Evolutionary conservation across 192 early-diverging fungal species (phyloP).

Genomic region (Coemansia erecta): DNA sequence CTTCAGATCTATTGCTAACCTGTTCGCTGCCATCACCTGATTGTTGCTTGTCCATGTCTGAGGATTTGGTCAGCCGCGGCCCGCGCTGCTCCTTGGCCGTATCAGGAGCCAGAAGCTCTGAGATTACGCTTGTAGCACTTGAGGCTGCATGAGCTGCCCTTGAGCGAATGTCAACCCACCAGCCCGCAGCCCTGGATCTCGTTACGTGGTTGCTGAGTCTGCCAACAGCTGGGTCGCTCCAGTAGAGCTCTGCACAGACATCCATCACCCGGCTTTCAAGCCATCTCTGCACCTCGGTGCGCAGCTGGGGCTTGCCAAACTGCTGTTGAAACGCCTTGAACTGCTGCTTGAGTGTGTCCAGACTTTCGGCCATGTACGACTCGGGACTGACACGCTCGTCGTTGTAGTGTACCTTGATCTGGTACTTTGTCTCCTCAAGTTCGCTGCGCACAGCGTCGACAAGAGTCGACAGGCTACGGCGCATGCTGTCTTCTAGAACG

Average conservation of each 20-base stretch:
- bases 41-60: not conserved
- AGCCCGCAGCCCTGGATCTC: constrained; percentile 45
- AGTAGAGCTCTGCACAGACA: constrained; percentile 90
- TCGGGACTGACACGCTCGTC: constrained; percentile 93
- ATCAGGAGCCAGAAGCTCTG: constrained; percentile 36
- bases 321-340: constrained; percentile 91
- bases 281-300: constrained; percentile 87
- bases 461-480: constrained; percentile 72
- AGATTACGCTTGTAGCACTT: constrained; percentile 27
- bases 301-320: constrained; percentile 93
- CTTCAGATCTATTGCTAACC: constrained; percentile 5
- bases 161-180: constrained; percentile 36
- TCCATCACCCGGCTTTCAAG: constrained; percentile 87
- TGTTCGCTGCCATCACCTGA: not conserved
- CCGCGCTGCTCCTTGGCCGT: constrained; percentile 49
- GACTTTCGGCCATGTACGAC: constrained; percentile 91
- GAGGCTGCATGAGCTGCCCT: constrained; percentile 25
- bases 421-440: constrained; percentile 92
- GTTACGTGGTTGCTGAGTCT: constrained; percentile 65
- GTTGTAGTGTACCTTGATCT: constrained; percentile 99
- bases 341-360: constrained; percentile 88
- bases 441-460: constrained; percentile 93
- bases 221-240: constrained; percentile 72
- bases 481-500: constrained; percentile 92
- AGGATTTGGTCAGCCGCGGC: constrained; percentile 23